Conservation (phyloP, 2,329 filamentous ascomycete genomes). For the Aspergillus tubingensis region DNA sequence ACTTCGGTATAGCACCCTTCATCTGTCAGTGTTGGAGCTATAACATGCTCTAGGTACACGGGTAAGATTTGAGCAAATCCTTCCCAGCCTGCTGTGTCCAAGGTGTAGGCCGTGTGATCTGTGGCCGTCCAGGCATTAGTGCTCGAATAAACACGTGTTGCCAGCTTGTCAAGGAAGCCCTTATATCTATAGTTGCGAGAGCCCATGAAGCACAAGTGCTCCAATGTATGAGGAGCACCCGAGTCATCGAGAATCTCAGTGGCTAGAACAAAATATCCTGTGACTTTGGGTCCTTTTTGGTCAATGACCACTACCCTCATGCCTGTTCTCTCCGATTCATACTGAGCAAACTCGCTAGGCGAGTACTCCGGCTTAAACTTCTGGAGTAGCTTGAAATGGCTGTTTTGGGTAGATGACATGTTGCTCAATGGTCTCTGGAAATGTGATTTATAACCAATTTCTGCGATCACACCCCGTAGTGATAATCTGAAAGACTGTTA, state of each 20-base stretch:
- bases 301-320: constrained; percentile 94
- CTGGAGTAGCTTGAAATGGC: constrained; percentile 79
- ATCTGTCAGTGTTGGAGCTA: constrained; percentile 89
- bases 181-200: constrained; percentile 94
- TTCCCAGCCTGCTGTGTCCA: constrained; percentile 95
- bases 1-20: constrained; percentile 94
- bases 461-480: constrained; percentile 24
- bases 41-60: constrained; percentile 91
- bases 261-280: constrained; percentile 91
- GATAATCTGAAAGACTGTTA: constrained; percentile 27
- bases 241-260: constrained; percentile 98
- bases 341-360: constrained; percentile 84
- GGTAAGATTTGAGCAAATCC: constrained; percentile 93
- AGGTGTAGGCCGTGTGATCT: constrained; percentile 93
- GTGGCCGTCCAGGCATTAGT: constrained; percentile 98
- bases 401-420: constrained; percentile 57
- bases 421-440: constrained; percentile 31
- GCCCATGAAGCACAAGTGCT: constrained; percentile 83
- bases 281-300: constrained; percentile 89
- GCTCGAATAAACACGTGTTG: constrained; percentile 85
- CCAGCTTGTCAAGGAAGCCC: constrained; percentile 89
- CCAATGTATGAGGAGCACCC: constrained; percentile 83
- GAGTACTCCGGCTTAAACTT: constrained; percentile 89
- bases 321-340: constrained; percentile 91
- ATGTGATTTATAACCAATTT: constrained; percentile 12